Conservation (phyloP, 345 rosid species). For the Lepidium africanum region DNA sequence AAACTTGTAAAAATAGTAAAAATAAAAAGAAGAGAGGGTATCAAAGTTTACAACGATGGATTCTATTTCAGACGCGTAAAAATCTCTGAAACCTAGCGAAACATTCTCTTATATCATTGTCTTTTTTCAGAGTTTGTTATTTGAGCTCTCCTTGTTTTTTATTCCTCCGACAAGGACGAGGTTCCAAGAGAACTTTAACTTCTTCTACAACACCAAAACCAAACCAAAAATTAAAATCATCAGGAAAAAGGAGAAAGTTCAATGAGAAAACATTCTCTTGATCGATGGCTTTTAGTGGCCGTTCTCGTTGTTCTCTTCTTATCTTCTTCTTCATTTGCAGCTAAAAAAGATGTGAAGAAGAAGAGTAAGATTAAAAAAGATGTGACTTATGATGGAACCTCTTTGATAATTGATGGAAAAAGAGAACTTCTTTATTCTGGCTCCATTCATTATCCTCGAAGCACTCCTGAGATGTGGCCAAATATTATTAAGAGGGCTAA, state of each 20-base stretch:
- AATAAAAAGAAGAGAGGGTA: not conserved
- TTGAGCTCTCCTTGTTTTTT: constrained; percentile 30
- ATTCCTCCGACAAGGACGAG: constrained; percentile 31
- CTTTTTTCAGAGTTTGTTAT: not conserved
- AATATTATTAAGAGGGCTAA: constrained; percentile 29
- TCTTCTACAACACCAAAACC: constrained; percentile 6
- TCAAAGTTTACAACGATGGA: constrained; percentile 16
- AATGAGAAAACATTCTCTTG: constrained; percentile 23
- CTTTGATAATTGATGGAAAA: constrained; percentile 22
- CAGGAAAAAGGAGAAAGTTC: not conserved
- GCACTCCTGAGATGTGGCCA: constrained; percentile 40
- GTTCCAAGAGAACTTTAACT: constrained; percentile 22
- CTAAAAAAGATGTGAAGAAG: not conserved
- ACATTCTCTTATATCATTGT: constrained; percentile 26
- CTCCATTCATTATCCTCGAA: constrained; percentile 25
- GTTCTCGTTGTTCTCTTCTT: constrained; percentile 14
- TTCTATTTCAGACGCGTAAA: constrained; percentile 30
- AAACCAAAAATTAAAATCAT: not conserved
- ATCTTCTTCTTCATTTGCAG: constrained; percentile 7
- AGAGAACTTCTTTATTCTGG: constrained; percentile 27
- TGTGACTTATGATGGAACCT: constrained; percentile 21
- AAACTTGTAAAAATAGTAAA: constrained; percentile 19
- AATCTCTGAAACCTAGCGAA: constrained; percentile 20
- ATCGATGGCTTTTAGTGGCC: constrained; percentile 26
- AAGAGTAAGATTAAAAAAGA: constrained; percentile 8